These are phyloP conservation scores for Nyssa sinensis DNA, from an alignment of 148 eudicot genomes.

Conservation along the genomic window DNA sequence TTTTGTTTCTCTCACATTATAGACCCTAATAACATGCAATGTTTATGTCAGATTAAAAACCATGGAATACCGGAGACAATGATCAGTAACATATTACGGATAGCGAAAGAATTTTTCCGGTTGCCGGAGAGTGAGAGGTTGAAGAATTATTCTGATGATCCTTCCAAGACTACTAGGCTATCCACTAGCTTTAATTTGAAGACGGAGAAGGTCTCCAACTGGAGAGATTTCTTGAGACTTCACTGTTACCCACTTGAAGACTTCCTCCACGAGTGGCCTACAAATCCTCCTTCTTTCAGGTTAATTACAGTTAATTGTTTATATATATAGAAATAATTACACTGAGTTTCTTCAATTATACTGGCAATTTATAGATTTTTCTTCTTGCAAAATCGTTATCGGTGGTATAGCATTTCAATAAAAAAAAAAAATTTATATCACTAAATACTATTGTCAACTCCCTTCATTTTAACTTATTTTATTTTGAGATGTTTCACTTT, in stretches of 20 bases:
- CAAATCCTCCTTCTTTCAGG: conserved; percentile 8
- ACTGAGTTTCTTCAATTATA: too few species aligned
- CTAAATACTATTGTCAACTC: too few species aligned
- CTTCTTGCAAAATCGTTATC: too few species aligned
- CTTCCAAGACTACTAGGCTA: conserved; percentile 7
- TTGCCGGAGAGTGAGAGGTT: conserved; percentile 9
- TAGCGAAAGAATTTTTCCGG: conserved; percentile 5
- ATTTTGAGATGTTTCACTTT: too few species aligned
- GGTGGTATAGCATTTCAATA: too few species aligned
- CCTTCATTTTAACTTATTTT: too few species aligned
- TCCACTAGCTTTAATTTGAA: conserved; percentile 10
- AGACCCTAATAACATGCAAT: too few species aligned
- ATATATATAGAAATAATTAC: too few species aligned
- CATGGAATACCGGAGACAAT: conserved; percentile 7
- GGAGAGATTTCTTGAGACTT: conserved; percentile 19
- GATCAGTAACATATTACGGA: not conserved
- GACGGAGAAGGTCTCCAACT: conserved; percentile 14
- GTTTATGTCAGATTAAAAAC: conserved; percentile 7
- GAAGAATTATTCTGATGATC: conserved; percentile 12
- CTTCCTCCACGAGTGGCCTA: conserved; percentile 17
- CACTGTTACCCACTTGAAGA: conserved; percentile 16
- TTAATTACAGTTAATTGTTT: not conserved
- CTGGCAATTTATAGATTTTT: too few species aligned
- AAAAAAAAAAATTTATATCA: too few species aligned
- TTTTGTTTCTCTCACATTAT: too few species aligned